Percentiles rank a stretch among this genome's conserved stretches.
These are phyloP conservation scores for Kodamaea neixiangensis DNA, from an alignment of 805 yeast genomes.

Conservation along the genomic window DNA sequence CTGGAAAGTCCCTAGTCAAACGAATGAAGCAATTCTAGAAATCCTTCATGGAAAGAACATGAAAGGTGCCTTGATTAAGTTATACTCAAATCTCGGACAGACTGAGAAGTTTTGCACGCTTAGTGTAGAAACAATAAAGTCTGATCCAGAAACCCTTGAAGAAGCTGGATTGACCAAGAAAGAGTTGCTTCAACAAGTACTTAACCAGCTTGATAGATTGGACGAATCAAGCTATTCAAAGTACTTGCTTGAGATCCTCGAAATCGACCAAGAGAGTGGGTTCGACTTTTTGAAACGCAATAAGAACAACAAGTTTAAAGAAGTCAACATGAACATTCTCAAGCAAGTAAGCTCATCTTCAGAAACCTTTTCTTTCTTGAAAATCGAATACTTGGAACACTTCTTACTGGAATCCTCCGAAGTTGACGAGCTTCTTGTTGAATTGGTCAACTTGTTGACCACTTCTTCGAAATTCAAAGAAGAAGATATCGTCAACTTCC, in stretches of 20 bases:
- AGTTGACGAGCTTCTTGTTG: conserved; percentile 28
- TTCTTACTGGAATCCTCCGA: conserved; percentile 22
- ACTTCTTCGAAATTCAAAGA: conserved; percentile 17
- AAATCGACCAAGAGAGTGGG: conserved; percentile 29
- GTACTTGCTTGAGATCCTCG: conserved; percentile 32
- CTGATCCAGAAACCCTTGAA: background rate
- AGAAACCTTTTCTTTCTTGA: conserved; percentile 28
- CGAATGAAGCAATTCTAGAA: conserved; percentile 9
- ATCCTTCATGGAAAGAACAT: conserved; percentile 1
- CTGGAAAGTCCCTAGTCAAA: conserved; percentile 11
- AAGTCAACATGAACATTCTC: conserved; percentile 33
- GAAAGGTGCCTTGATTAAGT: background rate
- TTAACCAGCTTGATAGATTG: conserved; percentile 16
- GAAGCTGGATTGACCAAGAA: conserved; percentile 3
- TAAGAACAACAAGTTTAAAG: conserved; percentile 25
- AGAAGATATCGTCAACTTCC: conserved; percentile 23
- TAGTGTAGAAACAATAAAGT: conserved; percentile 4
- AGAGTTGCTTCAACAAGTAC: conserved; percentile 7
- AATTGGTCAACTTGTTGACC: conserved; percentile 23
- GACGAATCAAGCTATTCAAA: conserved; percentile 31
- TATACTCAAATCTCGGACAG: background rate
- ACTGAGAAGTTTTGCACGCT: conserved; percentile 10
- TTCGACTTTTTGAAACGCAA: conserved; percentile 33
- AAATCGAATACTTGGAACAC: conserved; percentile 38
- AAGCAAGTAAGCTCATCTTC: conserved; percentile 26